Base-by-base conservation (phyloP, 2,329 filamentous ascomycete genomes). In the Fusarium sp. region DNA sequence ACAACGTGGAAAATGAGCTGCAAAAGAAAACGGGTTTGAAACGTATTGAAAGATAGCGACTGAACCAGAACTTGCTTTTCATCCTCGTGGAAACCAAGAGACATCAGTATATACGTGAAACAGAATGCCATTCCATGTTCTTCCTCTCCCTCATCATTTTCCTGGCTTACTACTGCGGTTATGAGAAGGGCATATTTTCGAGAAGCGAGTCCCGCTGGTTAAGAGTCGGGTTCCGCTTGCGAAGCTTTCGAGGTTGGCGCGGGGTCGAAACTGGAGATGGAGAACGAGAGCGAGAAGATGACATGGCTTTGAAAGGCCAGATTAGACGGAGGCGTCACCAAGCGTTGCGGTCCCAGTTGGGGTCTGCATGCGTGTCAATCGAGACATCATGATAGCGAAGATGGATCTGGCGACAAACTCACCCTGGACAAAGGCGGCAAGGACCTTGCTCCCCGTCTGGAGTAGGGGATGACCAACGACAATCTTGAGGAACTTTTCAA, bases 371-470 rank as follows among this genome's bases (percentile, higher is more conserved):
- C 47, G 51, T 61, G 49, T 57, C 29, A 67, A 49, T 46, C 62
- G 46, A 34, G 47, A 44, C 24, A 63, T 52, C 44, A 45, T 38
- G 34, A 45, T 46, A 43, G 29, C 40, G 29, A 60, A 59, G 54
- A 56, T 68, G 53, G 38, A 59, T 59, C 25, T 40, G 15, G 54
- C 43, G 29, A 40, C 49, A 61, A 62, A 61, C 80, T 72, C 78
- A 97, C 95, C 96, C 84, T 99, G 96, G 78, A 99, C 95, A 85
- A 98, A 99, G 30, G 93, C 93, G 15, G 95, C 95, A 76, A 99
- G 83, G 63, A 99, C 96, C 83, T 98, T 97, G 82, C 94, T 98
- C 55, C 96, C 96, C 30, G 96, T 99, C 88, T 99, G 96, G 82
- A 99, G 83, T 76, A 99, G 85, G 75, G 96, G 96, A 81, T 99